Conservation (phyloP, 164 flowering plant species). For the Piper longum region DNA sequence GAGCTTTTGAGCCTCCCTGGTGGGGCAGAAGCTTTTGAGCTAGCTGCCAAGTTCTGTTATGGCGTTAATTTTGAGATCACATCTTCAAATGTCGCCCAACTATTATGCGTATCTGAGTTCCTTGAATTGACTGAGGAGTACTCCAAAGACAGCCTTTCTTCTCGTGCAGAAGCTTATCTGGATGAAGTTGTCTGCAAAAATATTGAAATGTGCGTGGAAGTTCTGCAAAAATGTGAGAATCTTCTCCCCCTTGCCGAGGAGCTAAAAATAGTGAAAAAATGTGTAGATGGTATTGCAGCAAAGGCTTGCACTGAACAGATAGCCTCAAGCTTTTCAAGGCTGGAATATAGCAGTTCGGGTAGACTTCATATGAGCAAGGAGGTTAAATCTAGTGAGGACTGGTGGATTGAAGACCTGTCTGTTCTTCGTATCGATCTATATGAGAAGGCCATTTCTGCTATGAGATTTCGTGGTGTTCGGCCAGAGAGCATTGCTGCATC, state of each 20-base stretch:
- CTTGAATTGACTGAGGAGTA: slow-evolving; percentile 91
- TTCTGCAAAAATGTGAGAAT: slow-evolving; percentile 63
- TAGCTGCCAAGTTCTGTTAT: slow-evolving; percentile 87
- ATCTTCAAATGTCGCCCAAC: slow-evolving; percentile 64
- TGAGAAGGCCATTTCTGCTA: slow-evolving; percentile 59
- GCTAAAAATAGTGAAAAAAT: slow-evolving; percentile 50
- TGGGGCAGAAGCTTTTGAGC: slow-evolving; percentile 76
- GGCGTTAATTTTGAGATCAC: slow-evolving; percentile 85
- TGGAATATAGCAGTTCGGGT: slow-evolving; percentile 86
- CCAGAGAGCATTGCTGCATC: slow-evolving; percentile 87
- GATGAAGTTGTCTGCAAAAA: slow-evolving; percentile 56
- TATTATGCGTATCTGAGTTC: slow-evolving; percentile 67
- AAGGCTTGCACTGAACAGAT: slow-evolving; percentile 85
- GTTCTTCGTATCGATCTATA: slow-evolving; percentile 69
- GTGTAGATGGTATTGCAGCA: slow-evolving; percentile 82
- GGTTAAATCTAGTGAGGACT: slow-evolving; percentile 56
- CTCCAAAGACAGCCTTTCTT: slow-evolving; percentile 58
- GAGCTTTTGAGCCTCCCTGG: slow-evolving; percentile 74
- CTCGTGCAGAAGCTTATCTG: slow-evolving; percentile 67
- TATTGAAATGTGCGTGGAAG: slow-evolving; percentile 66
- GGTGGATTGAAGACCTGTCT: slow-evolving; percentile 90
- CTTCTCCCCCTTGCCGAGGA: slow-evolving; percentile 87
- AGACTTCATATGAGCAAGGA: slow-evolving; percentile 66
- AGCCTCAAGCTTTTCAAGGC: slow-evolving; percentile 77
- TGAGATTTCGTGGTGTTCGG: slow-evolving; percentile 74